Evolutionary conservation across 2,329 filamentous ascomycete species (phyloP).

Genomic region (Ambrosiella xylebori): DNA sequence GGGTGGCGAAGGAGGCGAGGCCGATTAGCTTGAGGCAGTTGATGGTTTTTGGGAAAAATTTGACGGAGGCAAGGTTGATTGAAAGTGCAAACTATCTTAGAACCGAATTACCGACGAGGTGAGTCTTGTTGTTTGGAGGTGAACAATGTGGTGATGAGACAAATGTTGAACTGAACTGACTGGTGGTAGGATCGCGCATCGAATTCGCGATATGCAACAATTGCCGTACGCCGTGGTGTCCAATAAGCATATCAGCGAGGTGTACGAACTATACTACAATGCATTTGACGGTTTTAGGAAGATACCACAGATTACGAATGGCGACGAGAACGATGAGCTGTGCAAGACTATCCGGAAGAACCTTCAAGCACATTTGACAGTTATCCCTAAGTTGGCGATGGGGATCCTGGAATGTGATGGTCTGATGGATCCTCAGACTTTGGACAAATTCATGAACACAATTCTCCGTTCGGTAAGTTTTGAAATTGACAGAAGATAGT

Average conservation of each 20-base stretch:
- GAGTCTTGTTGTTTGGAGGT: conserved; percentile 14
- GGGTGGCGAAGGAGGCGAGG: conserved; percentile 79
- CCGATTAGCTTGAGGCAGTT: conserved; percentile 94
- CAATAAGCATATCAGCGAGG: conserved; percentile 84
- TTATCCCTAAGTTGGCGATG: conserved; percentile 89
- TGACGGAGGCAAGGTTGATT: conserved; percentile 77
- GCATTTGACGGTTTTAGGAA: conserved; percentile 88
- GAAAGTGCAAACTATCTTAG: conserved; percentile 96
- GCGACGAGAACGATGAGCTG: conserved; percentile 79
- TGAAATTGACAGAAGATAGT: too few species aligned
- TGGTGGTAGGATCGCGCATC: conserved; percentile 60
- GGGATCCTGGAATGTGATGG: conserved; percentile 81
- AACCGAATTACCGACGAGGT: conserved; percentile 78
- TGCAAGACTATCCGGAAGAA: conserved; percentile 67
- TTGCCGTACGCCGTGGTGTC: conserved; percentile 89
- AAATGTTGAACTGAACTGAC: background rate
- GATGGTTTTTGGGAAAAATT: conserved; percentile 87
- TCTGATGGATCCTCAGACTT: conserved; percentile 60
- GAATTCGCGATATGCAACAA: conserved; percentile 91
- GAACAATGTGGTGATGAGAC: background rate
- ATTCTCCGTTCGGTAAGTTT: conserved; percentile 66
- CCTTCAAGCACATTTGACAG: conserved; percentile 72
- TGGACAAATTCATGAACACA: conserved; percentile 91
- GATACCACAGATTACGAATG: conserved; percentile 62
- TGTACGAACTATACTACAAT: conserved; percentile 91